Conservation (phyloP, 768 basidiomycete species). For the Xerocomellus intermedius region DNA sequence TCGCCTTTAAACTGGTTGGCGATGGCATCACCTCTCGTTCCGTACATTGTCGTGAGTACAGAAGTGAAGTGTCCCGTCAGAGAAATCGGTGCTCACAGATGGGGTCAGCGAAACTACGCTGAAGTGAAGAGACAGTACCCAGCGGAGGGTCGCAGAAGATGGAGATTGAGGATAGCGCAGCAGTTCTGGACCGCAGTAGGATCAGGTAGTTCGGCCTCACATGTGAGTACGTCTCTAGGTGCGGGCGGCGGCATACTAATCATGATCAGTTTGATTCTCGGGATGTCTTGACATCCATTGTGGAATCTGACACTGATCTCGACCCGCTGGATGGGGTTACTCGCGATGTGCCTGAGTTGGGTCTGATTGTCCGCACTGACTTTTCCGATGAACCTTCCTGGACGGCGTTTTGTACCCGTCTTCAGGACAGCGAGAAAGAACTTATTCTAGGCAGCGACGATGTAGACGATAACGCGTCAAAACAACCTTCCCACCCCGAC, state of each 20-base stretch:
- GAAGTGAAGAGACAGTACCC: conserved; percentile 45
- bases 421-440: conserved; percentile 60
- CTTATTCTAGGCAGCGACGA: conserved; percentile 34
- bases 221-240: conserved; percentile 1
- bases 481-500: conserved; percentile 17
- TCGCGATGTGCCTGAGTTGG: conserved; percentile 48
- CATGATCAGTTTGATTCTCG: conserved; percentile 11
- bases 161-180: conserved; percentile 51
- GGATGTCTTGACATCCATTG: conserved; percentile 14
- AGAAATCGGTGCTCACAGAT: conserved; percentile 5
- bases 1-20: background rate
- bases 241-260: background rate
- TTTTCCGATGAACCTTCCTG: conserved; percentile 68
- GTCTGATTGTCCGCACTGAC: conserved; percentile 72
- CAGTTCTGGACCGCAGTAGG: conserved; percentile 43
- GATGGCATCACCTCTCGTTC: conserved; percentile 23
- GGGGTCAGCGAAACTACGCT: conserved; percentile 41
- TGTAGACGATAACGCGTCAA: conserved; percentile 21
- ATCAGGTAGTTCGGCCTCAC: conserved; percentile 20
- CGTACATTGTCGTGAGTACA: conserved; percentile 22
- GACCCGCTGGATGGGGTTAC: conserved; percentile 55
- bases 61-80: background rate
- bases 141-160: conserved; percentile 54
- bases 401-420: conserved; percentile 48
- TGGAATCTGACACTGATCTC: conserved; percentile 37